These are phyloP conservation scores for Salix koriyanagi DNA, from an alignment of 345 rosid genomes.

Conservation along the genomic window DNA sequence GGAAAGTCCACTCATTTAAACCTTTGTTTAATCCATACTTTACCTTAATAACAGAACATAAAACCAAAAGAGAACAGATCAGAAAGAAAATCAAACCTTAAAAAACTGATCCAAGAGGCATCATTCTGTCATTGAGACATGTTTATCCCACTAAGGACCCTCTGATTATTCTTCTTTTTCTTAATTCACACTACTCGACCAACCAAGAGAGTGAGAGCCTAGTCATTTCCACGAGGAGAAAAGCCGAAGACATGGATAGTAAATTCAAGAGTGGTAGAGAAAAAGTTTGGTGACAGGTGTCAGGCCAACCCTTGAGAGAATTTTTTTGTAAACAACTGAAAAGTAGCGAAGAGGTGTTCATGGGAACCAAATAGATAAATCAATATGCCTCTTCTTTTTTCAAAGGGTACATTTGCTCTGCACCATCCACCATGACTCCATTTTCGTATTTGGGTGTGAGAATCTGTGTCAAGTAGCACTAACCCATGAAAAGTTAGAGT, in stretches of 20 bases:
- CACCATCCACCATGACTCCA: slow-evolving; percentile 22
- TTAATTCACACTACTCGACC: not conserved
- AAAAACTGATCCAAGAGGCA: not conserved
- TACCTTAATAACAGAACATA: not conserved
- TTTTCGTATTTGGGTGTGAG: slow-evolving; percentile 3
- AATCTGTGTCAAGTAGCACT: slow-evolving; percentile 22
- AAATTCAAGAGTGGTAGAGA: not conserved
- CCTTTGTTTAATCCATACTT: not conserved
- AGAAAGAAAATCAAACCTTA: not conserved
- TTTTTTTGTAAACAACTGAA: slow-evolving; percentile 2
- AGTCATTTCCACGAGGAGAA: slow-evolving; percentile 14
- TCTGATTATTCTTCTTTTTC: slow-evolving; percentile 2
- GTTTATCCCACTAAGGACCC: slow-evolving; percentile 8
- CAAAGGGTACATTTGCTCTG: slow-evolving; percentile 5
- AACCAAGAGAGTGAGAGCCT: not conserved
- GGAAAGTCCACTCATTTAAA: not conserved
- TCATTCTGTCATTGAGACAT: slow-evolving; percentile 2
- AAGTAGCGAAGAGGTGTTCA: slow-evolving; percentile 13
- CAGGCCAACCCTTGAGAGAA: slow-evolving; percentile 4
- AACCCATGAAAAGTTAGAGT: slow-evolving; percentile 9
- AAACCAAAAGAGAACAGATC: slow-evolving; percentile 1
- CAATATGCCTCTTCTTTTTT: not conserved
- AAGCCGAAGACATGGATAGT: not conserved
- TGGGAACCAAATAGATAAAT: slow-evolving; percentile 2
- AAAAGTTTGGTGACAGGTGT: not conserved